Evolutionary conservation across 2,329 filamentous ascomycete species (phyloP), one percentile per base, ranked within the genome.

Genomic region (Malbranchea cinnamomea): DNA sequence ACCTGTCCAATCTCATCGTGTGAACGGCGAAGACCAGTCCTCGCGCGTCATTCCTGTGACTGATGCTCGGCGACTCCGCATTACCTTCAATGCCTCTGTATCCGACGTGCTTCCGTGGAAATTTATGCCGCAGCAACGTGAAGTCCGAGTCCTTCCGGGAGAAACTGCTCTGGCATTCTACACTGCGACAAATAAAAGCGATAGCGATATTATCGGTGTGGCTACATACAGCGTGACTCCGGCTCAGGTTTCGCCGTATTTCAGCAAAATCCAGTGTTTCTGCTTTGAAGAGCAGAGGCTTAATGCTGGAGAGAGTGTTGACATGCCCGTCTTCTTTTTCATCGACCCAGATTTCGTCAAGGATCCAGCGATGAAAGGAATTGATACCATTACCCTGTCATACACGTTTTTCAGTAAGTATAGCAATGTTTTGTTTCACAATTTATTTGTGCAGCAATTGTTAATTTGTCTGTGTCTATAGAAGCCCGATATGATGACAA

Each of bases 311-410:
- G 91, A 98, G 66, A 89, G 84, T 25, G 89, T 98, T 31, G 89
- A 98, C 54, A 98, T 98, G 91, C 91, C 89, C 0, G 91, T 98
- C 1, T 98, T 98, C 57, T 98, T 98, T 60, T 98, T 95, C 56
- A 79, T 98, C 41, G 89, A 98, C 49, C 89, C 89, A 1, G 89
- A 95, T 50, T 77, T 98, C 60, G 67, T 87, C 35, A 85, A 79
- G 43, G 89, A 98, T 55, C 63, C 87, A 30, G 85, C 79, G 40
- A 95, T 94, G 87, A 81, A 71, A 57, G 80, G 79, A 0, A 82
- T 98, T 38, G 83, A 94, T 60, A 93, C 85, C 2, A 84, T 98
- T 32, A 98, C 89, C 19, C 57, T 98, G 48, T 92, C 78, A 43
- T 98, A 98, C 60, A 98, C 89, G 0, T 98, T 98, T 53, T 98